A percentile compares a stretch with the other conserved stretches of the same genome.
These are phyloP conservation scores for Pythium apleroticum DNA, from an alignment of 352 stramenopile species.

Conservation along the genomic window DNA sequence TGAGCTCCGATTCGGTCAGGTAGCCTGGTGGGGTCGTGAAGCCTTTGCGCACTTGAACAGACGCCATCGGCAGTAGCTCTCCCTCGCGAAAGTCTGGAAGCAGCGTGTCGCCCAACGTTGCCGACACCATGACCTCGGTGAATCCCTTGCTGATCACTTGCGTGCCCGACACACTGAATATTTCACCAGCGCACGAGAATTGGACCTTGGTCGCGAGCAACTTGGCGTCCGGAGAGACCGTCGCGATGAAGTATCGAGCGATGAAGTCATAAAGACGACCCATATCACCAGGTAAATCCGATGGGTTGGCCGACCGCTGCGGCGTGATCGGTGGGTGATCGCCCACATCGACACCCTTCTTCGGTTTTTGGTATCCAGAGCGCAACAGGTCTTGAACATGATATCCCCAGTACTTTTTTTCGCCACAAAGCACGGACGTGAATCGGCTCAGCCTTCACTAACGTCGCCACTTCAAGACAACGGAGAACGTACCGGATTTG, in stretches of 20 bases:
- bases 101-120: conserved; percentile 22
- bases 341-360: conserved; percentile 44
- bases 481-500: background rate
- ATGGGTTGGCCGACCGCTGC: conserved; percentile 42
- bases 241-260: conserved; percentile 88
- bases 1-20: conserved; percentile 81
- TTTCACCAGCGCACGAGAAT: conserved; percentile 59
- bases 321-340: conserved; percentile 86
- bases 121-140: conserved; percentile 30
- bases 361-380: conserved; percentile 28
- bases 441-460: no score
- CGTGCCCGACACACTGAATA: conserved; percentile 70
- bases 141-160: conserved; percentile 41
- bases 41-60: conserved; percentile 66
- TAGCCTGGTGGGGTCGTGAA: conserved; percentile 61
- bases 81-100: conserved; percentile 58
- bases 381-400: conserved; percentile 29
- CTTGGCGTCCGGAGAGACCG: conserved; percentile 72
- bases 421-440: no score
- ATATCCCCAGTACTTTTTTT: conserved; percentile 30
- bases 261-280: conserved; percentile 84
- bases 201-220: conserved; percentile 39
- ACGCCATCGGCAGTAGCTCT: conserved; percentile 53
- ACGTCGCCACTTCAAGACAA: no score
- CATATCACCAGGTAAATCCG: conserved; percentile 73